Percentiles rank a stretch among this genome's conserved stretches.
phyloP scores from a whole-genome alignment of 1,284 basidiomycete genomes.

The Cryptococcus sp. region DNA sequence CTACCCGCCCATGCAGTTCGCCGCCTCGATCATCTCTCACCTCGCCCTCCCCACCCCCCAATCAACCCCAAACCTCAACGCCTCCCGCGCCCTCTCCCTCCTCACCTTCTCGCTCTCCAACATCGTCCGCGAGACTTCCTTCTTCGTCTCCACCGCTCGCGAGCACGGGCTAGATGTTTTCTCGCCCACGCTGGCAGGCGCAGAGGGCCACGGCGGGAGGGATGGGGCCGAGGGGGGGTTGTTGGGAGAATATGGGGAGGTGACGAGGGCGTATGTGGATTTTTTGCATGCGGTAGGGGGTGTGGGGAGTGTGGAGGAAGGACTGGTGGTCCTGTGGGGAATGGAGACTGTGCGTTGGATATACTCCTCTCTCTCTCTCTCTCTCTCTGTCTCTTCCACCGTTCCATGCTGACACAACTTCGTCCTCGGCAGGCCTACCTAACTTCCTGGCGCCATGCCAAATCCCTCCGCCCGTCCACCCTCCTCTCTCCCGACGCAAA shows the following conservation, averaged over 20 bases:
- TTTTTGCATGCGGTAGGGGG: conserved; percentile 61
- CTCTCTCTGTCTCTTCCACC: too few species aligned
- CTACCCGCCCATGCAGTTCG: too few species aligned
- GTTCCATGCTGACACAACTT: too few species aligned
- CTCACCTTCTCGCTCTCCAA: conserved; percentile 59
- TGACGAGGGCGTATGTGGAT: conserved; percentile 64
- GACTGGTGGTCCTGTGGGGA: conserved; percentile 68
- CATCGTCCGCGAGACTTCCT: conserved; percentile 60
- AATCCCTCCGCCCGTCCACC: conserved; percentile 26
- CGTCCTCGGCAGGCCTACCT: conserved; percentile 54
- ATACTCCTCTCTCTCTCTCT: too few species aligned
- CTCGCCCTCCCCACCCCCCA: conserved; percentile 12
- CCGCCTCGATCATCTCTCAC: conserved; percentile 15
- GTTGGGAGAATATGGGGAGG: conserved; percentile 58
- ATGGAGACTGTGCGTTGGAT: conserved; percentile 66
- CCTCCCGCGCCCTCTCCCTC: conserved; percentile 25
- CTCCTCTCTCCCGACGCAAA: conserved; percentile 10
- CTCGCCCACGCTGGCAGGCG: background rate
- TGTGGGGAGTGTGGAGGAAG: conserved; percentile 58
- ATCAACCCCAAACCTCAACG: conserved; percentile 5
- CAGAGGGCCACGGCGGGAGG: background rate
- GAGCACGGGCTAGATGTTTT: conserved; percentile 50
- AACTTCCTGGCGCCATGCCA: conserved; percentile 63
- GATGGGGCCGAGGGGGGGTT: conserved; percentile 35
- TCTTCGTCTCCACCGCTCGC: conserved; percentile 59